Conservation (phyloP, 2,329 filamentous ascomycete genomes). For the Boeremia lycopersici region DNA sequence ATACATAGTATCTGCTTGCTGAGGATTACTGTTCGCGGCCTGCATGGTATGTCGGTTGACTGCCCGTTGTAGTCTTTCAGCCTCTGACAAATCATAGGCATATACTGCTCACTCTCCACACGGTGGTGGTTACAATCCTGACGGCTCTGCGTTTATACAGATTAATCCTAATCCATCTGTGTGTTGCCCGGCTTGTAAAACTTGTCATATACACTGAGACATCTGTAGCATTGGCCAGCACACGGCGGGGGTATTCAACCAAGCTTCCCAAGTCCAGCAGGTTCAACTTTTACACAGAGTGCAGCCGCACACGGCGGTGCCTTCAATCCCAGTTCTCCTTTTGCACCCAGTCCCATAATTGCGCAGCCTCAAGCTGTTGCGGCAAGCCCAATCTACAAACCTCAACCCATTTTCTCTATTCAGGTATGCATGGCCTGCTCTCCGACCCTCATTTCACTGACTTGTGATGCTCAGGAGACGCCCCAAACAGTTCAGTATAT, state of each 20-base stretch:
- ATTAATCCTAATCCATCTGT: constrained; percentile 14
- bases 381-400: constrained; percentile 14
- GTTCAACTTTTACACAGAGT: not conserved
- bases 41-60: constrained; percentile 23
- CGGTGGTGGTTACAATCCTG: constrained; percentile 31
- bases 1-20: not conserved
- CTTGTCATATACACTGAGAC: not conserved
- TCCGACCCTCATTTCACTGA: not conserved
- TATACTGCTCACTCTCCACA: constrained; percentile 23
- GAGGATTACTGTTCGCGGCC: too few relatives aligned
- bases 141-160: constrained; percentile 17
- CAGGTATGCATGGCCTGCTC: constrained; percentile 8
- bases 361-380: constrained; percentile 15
- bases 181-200: not conserved
- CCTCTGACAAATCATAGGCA: constrained; percentile 22
- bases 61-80: not conserved
- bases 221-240: not conserved
- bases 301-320: constrained; percentile 22
- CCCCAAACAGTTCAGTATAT: constrained; percentile 15
- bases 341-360: constrained; percentile 6
- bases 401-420: constrained; percentile 11
- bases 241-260: constrained; percentile 5
- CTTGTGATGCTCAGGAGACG: constrained; percentile 8
- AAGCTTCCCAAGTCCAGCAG: not conserved
- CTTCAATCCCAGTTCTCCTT: constrained; percentile 19